Conservation (phyloP, 176 grass and related monocot species). For the Eremochloa ophiuroides region DNA sequence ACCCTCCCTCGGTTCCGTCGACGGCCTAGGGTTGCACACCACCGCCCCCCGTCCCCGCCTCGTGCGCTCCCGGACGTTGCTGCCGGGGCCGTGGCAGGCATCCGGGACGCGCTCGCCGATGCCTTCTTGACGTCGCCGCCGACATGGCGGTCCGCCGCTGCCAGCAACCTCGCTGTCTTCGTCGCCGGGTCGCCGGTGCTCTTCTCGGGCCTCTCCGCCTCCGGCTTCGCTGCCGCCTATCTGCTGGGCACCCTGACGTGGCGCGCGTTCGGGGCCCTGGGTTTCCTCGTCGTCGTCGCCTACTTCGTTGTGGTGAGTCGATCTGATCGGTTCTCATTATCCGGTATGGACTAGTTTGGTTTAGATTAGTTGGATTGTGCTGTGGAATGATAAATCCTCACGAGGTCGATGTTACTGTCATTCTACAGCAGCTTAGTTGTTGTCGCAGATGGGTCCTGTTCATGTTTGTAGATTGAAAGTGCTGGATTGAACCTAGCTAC, state of each 20-base stretch:
- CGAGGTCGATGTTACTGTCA: not conserved
- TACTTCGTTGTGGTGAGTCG: slow-evolving; percentile 76
- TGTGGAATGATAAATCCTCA: not conserved
- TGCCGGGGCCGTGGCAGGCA: not conserved
- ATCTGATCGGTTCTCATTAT: not conserved
- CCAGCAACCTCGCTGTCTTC: slow-evolving; percentile 60
- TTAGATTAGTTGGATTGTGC: not conserved
- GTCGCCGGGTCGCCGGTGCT: slow-evolving; percentile 64
- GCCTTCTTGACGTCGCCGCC: slow-evolving; percentile 54
- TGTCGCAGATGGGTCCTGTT: too few species aligned
- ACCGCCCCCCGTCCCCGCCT: not conserved
- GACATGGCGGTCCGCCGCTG: slow-evolving; percentile 62
- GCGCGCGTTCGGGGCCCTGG: slow-evolving; percentile 60
- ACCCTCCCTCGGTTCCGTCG: not conserved
- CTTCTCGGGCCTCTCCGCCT: slow-evolving; percentile 62
- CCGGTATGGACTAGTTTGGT: not conserved
- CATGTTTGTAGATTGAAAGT: not conserved
- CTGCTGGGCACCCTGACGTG: slow-evolving; percentile 70
- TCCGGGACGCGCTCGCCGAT: slow-evolving; percentile 35
- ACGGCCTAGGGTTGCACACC: slow-evolving; percentile 2
- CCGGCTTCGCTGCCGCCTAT: slow-evolving; percentile 64
- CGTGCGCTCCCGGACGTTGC: slow-evolving; percentile 34
- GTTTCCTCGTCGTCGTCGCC: slow-evolving; percentile 57
- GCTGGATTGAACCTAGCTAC: not conserved
- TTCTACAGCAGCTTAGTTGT: not conserved